Evolutionary conservation across 2,329 filamentous ascomycete species (phyloP).

Genomic region (Phialocephala sp.): DNA sequence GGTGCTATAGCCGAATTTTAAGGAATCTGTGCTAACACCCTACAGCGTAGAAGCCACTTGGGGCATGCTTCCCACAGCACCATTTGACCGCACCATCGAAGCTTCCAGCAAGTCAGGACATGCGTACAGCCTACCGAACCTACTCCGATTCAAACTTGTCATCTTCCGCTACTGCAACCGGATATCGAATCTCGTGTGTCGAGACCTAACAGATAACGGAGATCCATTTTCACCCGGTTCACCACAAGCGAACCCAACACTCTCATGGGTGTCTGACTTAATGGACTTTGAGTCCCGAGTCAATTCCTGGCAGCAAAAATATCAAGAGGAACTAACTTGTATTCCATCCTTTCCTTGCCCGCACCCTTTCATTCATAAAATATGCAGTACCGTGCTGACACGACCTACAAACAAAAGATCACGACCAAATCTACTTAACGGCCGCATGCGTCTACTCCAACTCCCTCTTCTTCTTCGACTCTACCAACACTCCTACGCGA

Average conservation of each 20-base stretch:
- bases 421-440: conserved; percentile 24
- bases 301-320: neutral
- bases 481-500: conserved; percentile 8
- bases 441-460: conserved; percentile 35
- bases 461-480: conserved; percentile 36
- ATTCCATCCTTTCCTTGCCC: neutral
- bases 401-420: neutral
- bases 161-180: conserved; percentile 23
- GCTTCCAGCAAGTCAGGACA: conserved; percentile 19
- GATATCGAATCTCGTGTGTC: conserved; percentile 8
- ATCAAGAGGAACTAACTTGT: conserved; percentile 6
- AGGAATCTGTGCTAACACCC: neutral
- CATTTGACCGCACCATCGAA: conserved; percentile 23
- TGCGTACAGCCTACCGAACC: conserved; percentile 16
- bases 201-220: neutral
- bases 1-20: conserved; percentile 2
- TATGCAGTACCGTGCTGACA: no score
- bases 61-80: conserved; percentile 9
- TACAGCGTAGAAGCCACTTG: conserved; percentile 5
- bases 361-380: no score
- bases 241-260: neutral
- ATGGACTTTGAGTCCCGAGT: neutral
- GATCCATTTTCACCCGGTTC: conserved; percentile 6
- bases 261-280: neutral
- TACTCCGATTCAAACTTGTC: conserved; percentile 20